Percentiles rank a stretch among this genome's conserved stretches.
Conservation (phyloP, 2,329 filamentous ascomycete species). For the Phialophora verrucosa region DNA sequence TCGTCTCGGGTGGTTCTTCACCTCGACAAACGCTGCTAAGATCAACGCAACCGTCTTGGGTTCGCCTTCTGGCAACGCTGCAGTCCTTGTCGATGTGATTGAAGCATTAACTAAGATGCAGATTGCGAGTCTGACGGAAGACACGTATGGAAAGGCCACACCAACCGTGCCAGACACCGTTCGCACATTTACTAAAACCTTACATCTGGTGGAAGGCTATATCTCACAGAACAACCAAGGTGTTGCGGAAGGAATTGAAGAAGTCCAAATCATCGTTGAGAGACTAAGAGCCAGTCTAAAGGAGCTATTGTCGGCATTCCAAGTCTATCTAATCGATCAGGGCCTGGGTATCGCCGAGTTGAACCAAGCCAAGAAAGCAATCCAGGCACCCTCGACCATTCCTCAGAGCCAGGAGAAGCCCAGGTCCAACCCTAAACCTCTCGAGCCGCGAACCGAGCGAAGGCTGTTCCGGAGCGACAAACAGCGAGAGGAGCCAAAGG, state of each 20-base stretch:
- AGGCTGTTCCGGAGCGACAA: slow-evolving; percentile 22
- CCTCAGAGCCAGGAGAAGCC: slow-evolving; percentile 17
- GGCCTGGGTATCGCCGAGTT: slow-evolving; percentile 74
- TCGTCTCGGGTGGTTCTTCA: slow-evolving; percentile 69
- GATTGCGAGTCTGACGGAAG: slow-evolving; percentile 76
- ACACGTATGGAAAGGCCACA: slow-evolving; percentile 85
- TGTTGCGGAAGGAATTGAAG: slow-evolving; percentile 47
- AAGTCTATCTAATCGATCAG: slow-evolving; percentile 73
- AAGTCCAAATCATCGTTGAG: slow-evolving; percentile 73
- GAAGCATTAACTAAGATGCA: slow-evolving; percentile 72
- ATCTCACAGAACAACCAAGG: slow-evolving; percentile 63
- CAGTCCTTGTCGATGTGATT: slow-evolving; percentile 73
- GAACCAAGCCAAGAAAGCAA: slow-evolving; percentile 72
- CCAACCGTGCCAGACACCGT: slow-evolving; percentile 77
- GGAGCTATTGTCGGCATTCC: slow-evolving; percentile 73
- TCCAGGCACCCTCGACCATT: slow-evolving; percentile 37
- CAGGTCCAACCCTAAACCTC: slow-evolving; percentile 3
- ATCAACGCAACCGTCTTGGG: slow-evolving; percentile 74
- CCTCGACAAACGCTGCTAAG: slow-evolving; percentile 69
- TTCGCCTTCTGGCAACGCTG: slow-evolving; percentile 71
- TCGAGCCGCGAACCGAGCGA: slow-evolving; percentile 15
- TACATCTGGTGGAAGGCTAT: slow-evolving; percentile 73
- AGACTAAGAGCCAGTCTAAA: slow-evolving; percentile 69
- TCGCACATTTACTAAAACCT: slow-evolving; percentile 71
- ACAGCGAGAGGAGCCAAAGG: slow-evolving; percentile 5